Percentiles rank a stretch among this genome's conserved stretches.
These are phyloP conservation scores for Neonectria neomacrospora DNA, from an alignment of 2,329 filamentous ascomycete genomes.

Conservation along the genomic window DNA sequence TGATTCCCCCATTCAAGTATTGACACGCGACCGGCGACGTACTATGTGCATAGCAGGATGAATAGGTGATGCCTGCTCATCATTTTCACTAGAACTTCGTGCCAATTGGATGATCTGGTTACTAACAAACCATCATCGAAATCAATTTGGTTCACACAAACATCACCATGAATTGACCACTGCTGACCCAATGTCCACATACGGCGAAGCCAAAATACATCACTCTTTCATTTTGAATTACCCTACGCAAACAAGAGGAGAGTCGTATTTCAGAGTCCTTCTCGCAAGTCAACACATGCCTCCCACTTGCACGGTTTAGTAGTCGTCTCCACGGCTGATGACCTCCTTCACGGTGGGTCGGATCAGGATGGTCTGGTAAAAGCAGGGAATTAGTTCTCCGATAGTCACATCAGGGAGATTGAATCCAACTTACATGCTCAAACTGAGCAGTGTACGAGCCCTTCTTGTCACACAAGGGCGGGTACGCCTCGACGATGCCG, in stretches of 20 bases:
- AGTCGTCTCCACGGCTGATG: conserved; percentile 87
- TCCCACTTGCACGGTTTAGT: conserved; percentile 58
- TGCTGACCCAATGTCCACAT: not conserved
- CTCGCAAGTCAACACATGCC: conserved; percentile 28
- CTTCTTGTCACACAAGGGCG: conserved; percentile 89
- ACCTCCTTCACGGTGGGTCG: conserved; percentile 87
- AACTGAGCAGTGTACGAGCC: conserved; percentile 95
- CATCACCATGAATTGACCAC: not conserved
- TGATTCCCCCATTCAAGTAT: not conserved
- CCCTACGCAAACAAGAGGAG: conserved; percentile 36
- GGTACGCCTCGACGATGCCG: conserved; percentile 90
- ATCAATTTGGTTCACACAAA: not conserved
- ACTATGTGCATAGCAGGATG: no score
- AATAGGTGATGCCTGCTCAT: not conserved
- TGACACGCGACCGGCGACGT: not conserved
- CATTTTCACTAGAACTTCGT: not conserved
- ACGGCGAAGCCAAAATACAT: not conserved
- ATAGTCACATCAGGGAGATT: not conserved
- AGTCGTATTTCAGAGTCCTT: conserved; percentile 46
- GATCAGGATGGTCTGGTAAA: conserved; percentile 75
- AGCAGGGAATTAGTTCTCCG: conserved; percentile 21
- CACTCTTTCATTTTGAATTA: conserved; percentile 11
- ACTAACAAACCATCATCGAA: no score
- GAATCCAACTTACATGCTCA: conserved; percentile 79
- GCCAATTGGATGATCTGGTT: no score